Base-by-base conservation (phyloP, 1,139 yeast species). In the Diutina scorzettiae region DNA sequence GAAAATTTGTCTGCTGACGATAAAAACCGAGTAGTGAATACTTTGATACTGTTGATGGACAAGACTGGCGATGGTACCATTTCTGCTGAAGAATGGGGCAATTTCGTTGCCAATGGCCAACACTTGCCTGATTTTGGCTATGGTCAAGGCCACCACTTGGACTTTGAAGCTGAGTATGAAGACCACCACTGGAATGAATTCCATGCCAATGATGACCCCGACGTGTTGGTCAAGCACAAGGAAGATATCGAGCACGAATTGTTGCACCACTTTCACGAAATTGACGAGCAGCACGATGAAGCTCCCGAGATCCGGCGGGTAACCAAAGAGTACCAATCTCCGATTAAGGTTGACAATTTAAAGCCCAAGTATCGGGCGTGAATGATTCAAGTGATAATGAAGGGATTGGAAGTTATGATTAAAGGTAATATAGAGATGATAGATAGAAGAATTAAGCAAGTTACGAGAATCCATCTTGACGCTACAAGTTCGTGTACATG, bases 121-220 rank as follows among this genome's bases (percentile, higher is more conserved):
- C 75, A 74, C 48, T 72, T 91, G 54, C 97, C 97, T 1, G 97
- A 91, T 58, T 78, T 87, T 57, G 95, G 96, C 7, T 79, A 81
- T 48, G 97, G 96, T 18, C 91, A 85, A n/a, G 97, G 98, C 16
- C 97, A 89, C 56, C 97, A 89, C 61, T 81, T 89, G 42, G 96
- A 86, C 61, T 91, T 87, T 54, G 98, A 91, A 59, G 73, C 76
- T 50, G 97, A 89, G 56, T 89, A 87, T 55, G 96, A 89, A 53
- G 79, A 84, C 47, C 97, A 91, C 58, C 97, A 91, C 59, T 91
- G 97, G 96, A 76, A 79, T 48, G 68, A 86, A 58, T 84, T 73
- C 58, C 97, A 91, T 59, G 74, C 79, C 42, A 77, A 83, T 47
- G 63, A 71, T 45, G 96, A 87, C 57, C 96, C 96, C 0, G 87